phyloP scores from a whole-genome alignment of 805 yeast species.

The Kuraishia hungarica region DNA sequence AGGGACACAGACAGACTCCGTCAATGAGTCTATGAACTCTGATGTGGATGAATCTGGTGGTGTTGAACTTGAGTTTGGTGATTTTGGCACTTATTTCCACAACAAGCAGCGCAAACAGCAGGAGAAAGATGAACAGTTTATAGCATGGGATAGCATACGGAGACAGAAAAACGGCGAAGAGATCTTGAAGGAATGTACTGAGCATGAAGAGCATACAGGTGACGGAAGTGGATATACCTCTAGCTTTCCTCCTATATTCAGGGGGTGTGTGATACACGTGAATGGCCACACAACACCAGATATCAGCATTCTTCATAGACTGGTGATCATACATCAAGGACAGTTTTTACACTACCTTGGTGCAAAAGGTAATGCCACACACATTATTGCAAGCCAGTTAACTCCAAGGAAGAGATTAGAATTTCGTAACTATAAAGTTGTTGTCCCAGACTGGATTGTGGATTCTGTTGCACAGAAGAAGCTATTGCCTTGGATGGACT shows the following conservation, averaged over 20 bases:
- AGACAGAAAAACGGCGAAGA: not conserved
- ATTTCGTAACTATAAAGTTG: slow-evolving; percentile 64
- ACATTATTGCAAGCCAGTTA: slow-evolving; percentile 69
- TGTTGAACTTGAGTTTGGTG: slow-evolving; percentile 47
- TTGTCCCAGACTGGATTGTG: slow-evolving; percentile 73
- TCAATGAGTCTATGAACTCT: not conserved
- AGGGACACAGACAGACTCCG: slow-evolving; percentile 1
- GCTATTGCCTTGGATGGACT: slow-evolving; percentile 65
- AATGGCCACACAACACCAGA: slow-evolving; percentile 87
- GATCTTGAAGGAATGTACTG: not conserved
- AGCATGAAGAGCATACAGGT: not conserved
- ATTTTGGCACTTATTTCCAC: slow-evolving; percentile 54
- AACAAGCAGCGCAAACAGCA: slow-evolving; percentile 59
- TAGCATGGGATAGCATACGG: slow-evolving; percentile 29
- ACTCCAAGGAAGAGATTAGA: slow-evolving; percentile 70
- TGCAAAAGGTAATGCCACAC: slow-evolving; percentile 72
- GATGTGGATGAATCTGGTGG: slow-evolving; percentile 3
- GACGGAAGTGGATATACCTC: not conserved
- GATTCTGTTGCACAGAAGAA: slow-evolving; percentile 45
- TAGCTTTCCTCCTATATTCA: slow-evolving; percentile 35
- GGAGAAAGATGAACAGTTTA: slow-evolving; percentile 39
- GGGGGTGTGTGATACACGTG: slow-evolving; percentile 62
- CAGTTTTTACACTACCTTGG: slow-evolving; percentile 57
- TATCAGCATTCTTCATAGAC: slow-evolving; percentile 58
- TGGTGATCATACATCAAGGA: slow-evolving; percentile 78